Base-by-base conservation (phyloP, 1,284 basidiomycete species). In the Boletus austroedulis region DNA sequence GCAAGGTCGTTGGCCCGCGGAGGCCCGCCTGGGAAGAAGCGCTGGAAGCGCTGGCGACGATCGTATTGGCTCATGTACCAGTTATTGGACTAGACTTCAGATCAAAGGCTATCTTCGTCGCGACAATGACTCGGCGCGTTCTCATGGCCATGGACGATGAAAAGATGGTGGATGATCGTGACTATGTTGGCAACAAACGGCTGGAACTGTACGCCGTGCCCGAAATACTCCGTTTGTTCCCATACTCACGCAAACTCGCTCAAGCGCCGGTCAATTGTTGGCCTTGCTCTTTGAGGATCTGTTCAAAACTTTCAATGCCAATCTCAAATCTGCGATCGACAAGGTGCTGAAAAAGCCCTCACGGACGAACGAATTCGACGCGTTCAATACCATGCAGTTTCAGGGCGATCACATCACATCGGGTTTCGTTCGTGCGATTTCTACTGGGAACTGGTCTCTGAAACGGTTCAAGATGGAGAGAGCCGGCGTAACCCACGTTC, bases 391-490 rank as follows among this genome's bases (percentile, higher is more conserved):
- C 17, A 91, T 97, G 84, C 87, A 91, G 67, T 94, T 96, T 75
- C 88, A 94, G 68, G 90, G 92, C 24, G 95, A 99, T 69, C 91
- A 94, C 65, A 94, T 99, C 72, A 98, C 96, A 10, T 83, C 92
- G 8, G 98, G 97, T 31, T 98, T 99, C 67, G 91, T 95, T 34
- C 92, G 97, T 54, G 96, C 98, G 26, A 99, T 99, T 65, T 98
- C 96, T 12, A 99, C 97, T 0, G 97, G 97, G 9, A 99, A 99
- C 71, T 99, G 97, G 97, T 95, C 93, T 26, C 80, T 99, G 56
- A 99, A 99, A 76, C 92, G 97, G 60, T 99, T 99, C 86, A 98
- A 97, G 80, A 99, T 99, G 94, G 97, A 99, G 73, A 87, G 98
- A 44, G 97, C 97, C 0, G 97, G 97, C 56, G 95, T 99, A 53